These are phyloP conservation scores for Auriculariales sp. DNA, from an alignment of 768 basidiomycete genomes.

Conservation along the genomic window DNA sequence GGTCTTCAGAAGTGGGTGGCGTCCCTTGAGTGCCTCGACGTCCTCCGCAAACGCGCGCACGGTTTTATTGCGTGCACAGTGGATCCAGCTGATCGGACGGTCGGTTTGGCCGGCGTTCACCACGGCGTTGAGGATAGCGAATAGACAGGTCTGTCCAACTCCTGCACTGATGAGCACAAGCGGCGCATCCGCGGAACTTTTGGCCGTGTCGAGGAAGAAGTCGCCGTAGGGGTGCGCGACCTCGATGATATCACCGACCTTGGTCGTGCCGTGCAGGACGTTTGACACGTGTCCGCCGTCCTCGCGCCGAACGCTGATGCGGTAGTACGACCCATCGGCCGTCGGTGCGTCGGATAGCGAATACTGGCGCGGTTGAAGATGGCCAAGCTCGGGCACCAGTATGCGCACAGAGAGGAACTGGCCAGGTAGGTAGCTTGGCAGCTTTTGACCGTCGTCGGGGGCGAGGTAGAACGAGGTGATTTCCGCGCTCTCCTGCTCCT, in stretches of 20 bases:
- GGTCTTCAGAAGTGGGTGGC: not conserved
- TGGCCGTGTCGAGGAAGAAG: not conserved
- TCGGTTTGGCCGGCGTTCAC: not conserved
- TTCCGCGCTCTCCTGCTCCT: not conserved
- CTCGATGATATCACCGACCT: not conserved
- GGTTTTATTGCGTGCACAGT: not conserved
- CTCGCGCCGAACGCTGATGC: not conserved
- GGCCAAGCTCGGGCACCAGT: not conserved
- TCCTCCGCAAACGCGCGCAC: not conserved
- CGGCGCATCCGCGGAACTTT: not conserved
- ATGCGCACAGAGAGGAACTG: conserved; percentile 1
- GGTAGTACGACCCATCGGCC: not conserved
- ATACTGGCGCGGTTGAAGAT: not conserved
- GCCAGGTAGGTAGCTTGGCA: not conserved
- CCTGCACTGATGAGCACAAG: not conserved
- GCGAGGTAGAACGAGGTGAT: not conserved
- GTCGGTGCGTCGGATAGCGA: not conserved
- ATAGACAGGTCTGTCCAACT: not conserved
- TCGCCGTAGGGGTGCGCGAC: not conserved
- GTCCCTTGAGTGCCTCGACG: not conserved
- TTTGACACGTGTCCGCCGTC: not conserved
- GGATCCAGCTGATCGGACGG: not conserved
- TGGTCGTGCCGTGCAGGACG: not conserved
- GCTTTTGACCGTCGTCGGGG: not conserved
- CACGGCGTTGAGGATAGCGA: not conserved